Evolutionary conservation across 371 early-diverging fungal genomes (phyloP), one percentile per base, ranked within the genome.

Genomic region (Actinomucor elegans): DNA sequence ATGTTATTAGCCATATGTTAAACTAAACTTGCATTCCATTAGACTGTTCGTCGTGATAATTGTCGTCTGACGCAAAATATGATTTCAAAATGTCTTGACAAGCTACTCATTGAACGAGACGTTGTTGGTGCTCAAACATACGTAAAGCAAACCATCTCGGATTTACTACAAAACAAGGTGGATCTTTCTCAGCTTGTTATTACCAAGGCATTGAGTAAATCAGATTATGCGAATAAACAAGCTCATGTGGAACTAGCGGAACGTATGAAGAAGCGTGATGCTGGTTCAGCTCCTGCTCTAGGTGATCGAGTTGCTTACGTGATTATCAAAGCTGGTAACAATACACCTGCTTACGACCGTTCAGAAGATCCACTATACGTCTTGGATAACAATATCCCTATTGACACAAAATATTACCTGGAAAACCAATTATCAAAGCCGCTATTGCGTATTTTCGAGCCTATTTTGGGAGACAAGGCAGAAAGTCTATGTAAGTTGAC

Each of bases 251-350:
- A 98, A 64, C 69, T 99, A 2, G 99, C 98, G 2, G 93, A 97
- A 51, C 85, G 97, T 38, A 96, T 99, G 98, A 87, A 88, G 35
- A 91, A 95, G 68, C 86, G 99, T 62, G 99, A 99, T 73, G 87
- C 98, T 17, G 96, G 97, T 9, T 94, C 95, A 32, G 99, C 99
- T 0, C 99, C 99, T 17, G 84, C 86, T 33, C 67, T 99, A 10
- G 99, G 99, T 26, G 99, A 99, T 66, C 93, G 99, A 64, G 99
- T 99, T n/a, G 93, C 98, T 0, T 99, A 99, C 73, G 99, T 99
- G 1, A 97, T 99, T 58, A 85, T 95, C 64, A 91, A 91, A 64
- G 97, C 91, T 4, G 72, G 89, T 15, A 97, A 91, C 57, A 90
- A 87, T 45, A 89, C 92, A 17, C 90, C 95, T 23, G 94, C 98